Evolutionary conservation across 371 early-diverging fungal species (phyloP), one percentile per base, ranked within the genome.

Genomic region (Zychaea mexicana): DNA sequence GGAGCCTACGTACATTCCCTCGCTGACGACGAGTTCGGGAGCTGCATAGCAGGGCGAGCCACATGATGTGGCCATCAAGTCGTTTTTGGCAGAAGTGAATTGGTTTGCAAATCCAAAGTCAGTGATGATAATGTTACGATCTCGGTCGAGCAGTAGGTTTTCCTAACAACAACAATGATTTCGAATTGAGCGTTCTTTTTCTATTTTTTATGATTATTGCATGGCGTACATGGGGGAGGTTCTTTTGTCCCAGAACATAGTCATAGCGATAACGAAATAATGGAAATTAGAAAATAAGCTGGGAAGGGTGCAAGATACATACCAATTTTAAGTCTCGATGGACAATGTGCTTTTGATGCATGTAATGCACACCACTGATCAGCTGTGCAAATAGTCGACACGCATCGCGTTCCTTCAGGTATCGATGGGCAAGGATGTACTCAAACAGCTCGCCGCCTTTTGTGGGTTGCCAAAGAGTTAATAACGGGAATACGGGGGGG

Each of bases 91-190:
- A 32, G 82, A 85, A 49, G 87, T 77, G 62, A 94, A 95, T 73
- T 95, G 91, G 76, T 99, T 99, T 15, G 98, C 98, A 74, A 99
- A 97, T 4, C 99, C 99, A 89, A 99, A 99, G 71, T 99, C 99
- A 4, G 98, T 98, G 67, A 99, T 94, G 65, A 96, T 91, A 28
- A 99, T 91, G 74, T 93, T 93, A 46, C 94, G 84, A 69, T 94
- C 77, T 49, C 87, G 85, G 83, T 97, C 97, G 54, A 96, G 77
- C 54, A 97, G 72, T 60, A 97, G 72, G 70, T 97, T 98, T 83
- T 98, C 98, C 49, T 49, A 22, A 15, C 19, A 13, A 47, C 12
- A 10, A 21, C 7, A 3, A 54, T 19, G 27, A 24, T 13, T 54
- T 12, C 1, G 1, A 28, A 15, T 12, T n/a, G n/a, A 47, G n/a